These are phyloP conservation scores for Ceratocystis colombiana DNA, from an alignment of 2,329 filamentous ascomycete species.

Conservation along the genomic window DNA sequence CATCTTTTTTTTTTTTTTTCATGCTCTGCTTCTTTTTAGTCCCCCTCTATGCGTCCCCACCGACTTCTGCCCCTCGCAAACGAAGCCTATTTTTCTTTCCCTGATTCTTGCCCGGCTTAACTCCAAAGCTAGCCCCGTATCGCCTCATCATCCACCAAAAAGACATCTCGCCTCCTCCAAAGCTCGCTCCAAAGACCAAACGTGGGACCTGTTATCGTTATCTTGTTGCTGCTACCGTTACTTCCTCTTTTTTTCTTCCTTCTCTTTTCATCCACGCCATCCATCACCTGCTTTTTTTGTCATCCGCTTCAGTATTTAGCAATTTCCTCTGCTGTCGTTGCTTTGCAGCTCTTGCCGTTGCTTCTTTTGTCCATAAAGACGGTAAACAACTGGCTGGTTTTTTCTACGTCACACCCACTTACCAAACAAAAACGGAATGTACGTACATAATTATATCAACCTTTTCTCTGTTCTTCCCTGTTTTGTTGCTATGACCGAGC, in stretches of 20 bases:
- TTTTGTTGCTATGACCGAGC: neutral
- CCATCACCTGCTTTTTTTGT: neutral
- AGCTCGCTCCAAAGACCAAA: neutral
- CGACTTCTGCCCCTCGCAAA: neutral
- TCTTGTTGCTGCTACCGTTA: neutral
- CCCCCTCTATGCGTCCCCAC: neutral
- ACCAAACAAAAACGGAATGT: slow-evolving; percentile 4
- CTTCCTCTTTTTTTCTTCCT: slow-evolving; percentile 6
- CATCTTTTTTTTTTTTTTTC: too few relatives aligned
- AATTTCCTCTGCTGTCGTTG: neutral
- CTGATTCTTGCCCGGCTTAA: neutral
- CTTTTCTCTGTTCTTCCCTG: slow-evolving; percentile 1
- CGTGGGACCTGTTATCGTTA: neutral
- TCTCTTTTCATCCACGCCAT: neutral
- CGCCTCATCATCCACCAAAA: slow-evolving; percentile 4
- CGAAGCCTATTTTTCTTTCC: neutral
- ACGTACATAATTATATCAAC: slow-evolving; percentile 6
- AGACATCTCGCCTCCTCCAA: slow-evolving; percentile 1
- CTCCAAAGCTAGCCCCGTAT: slow-evolving; percentile 2
- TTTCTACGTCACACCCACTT: neutral
- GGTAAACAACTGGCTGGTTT: neutral
- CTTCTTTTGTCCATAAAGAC: neutral
- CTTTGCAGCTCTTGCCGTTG: slow-evolving; percentile 2
- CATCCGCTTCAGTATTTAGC: neutral
- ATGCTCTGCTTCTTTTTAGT: too few relatives aligned